Evolutionary conservation across 176 grass and related monocot species (phyloP), one percentile per base, ranked within the genome.

Genomic region (Oryza longistaminata): DNA sequence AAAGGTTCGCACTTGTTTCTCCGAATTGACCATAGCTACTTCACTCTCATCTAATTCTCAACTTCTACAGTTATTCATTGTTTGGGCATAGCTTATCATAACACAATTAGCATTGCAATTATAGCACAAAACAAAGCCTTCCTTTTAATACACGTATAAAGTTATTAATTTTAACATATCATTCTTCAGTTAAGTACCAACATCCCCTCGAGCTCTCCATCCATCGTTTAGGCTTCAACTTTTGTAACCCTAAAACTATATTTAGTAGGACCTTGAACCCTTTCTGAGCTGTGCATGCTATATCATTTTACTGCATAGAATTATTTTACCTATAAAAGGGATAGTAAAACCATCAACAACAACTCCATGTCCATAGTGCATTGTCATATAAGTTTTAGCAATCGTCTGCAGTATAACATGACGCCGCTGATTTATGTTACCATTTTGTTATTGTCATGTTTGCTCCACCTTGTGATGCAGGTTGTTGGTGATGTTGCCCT

Each of bases 401-500:
- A 31, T 73, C 65, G 2, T 87, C 26, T 19, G 33, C 24, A 13
- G 22, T 24, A 73, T 5, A 79, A 80, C 29, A 46, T 19, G 62
- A 15, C 10, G 3, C 16, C 11, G 22, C 5, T 50, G 19, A 21
- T 73, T 67, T 65, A 1, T 55, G 33, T 73, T 26, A 55, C 19
- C 44, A 68, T 71, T 40, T 60, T 50, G 25, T 58, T n/a, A 26
- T 68, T 40, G 42, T 85, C 33, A 84, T 33, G 71, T 62, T 44
- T 64, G 27, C 49, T 73, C 27, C 66, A 33, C 49, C 60, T 76
- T 68, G 17, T 37, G 25, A 70, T 82, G 66, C 86, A 98, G 95
- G 89, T 94, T 78, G 85, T 95, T 74, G 95, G 93, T 34, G 95
- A 95, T 52, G 73, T 77, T 70, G 89, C 93, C 37, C 86, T 98